Conservation (phyloP, 257 asterid genomes). For the Verbascum thapsus region DNA sequence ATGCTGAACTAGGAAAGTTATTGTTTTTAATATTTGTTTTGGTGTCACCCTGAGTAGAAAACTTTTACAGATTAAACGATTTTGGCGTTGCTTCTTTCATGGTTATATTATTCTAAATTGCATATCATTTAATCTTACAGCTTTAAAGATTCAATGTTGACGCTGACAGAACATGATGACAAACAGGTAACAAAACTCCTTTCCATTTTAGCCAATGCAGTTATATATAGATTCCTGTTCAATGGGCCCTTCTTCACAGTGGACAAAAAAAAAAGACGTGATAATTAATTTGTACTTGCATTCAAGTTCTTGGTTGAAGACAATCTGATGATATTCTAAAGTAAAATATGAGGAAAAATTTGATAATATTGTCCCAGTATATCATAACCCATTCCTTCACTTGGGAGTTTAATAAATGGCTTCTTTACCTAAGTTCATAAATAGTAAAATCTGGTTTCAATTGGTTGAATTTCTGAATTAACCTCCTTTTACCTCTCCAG, state of each 20-base stretch:
- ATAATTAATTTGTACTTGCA: constrained; percentile 7
- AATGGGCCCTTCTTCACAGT: constrained; percentile 12
- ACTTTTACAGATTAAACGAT: too few relatives aligned
- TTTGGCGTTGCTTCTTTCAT: constrained; percentile 11
- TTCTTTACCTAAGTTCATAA: too few relatives aligned
- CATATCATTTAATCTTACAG: constrained; percentile 35
- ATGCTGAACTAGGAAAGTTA: neutral
- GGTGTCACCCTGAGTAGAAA: too few relatives aligned
- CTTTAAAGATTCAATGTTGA: constrained; percentile 52
- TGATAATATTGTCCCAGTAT: neutral
- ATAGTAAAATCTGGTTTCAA: too few relatives aligned
- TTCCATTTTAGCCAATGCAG: constrained; percentile 17
- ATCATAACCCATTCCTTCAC: neutral
- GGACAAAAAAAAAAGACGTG: neutral
- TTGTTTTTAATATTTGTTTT: neutral
- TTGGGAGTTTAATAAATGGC: neutral
- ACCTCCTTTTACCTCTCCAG: constrained; percentile 43
- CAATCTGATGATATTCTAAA: neutral
- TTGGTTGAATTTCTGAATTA: constrained; percentile 31
- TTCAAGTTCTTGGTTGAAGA: neutral
- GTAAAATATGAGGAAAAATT: neutral
- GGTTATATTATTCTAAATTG: constrained; percentile 25
- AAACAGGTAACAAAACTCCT: constrained; percentile 43
- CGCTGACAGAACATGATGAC: constrained; percentile 51
- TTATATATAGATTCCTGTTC: constrained; percentile 3